Evolutionary conservation across 1,284 basidiomycete species (phyloP), one percentile per base, ranked within the genome.

Genomic region (Microstroma glucosiphilum): DNA sequence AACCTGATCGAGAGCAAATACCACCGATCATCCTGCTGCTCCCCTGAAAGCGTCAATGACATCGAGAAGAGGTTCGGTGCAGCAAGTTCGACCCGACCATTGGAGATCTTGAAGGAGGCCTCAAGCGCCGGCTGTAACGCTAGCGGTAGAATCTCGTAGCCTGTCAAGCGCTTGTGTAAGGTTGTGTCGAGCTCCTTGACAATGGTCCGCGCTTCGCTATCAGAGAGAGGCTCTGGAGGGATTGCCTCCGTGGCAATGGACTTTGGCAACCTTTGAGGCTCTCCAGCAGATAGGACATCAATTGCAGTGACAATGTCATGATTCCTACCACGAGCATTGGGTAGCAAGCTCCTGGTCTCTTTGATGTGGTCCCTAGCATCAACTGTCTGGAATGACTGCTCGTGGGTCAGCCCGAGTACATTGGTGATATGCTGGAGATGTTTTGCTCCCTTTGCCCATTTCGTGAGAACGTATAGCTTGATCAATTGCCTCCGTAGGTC

Each of bases 291-390:
- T 23, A 93, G 83, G 56, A 93, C 89, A 69, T 91, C 89, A 57
- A 93, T 81, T 19, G 91, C 91, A 0, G 90, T 91, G 12, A 90
- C 82, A n/a, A 93, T 82, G 77, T 94, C 92, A 68, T 91, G 90
- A 76, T 92, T 93, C 60, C 90, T 85, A 23, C 91, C 84, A 72
- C 81, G 71, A 0, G 82, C 80, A 17, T 75, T 73, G 15, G 73
- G 72, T 42, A 83, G 71, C 40, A 75, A 72, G 62, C 88, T 85
- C 69, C 86, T 88, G 1, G 86, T 85, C 69, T 85, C 85, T 58
- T 83, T 86, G 40, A 93, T 80, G 9, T 83, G 84, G 55, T 82
- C 75, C 48, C 89, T 84, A n/a, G 85, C 85, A 55, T 86, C 84
- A 62, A 89, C 87, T 70, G 92, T 89, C 78, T 91, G 89, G 58